Base-by-base conservation (phyloP, 371 early-diverging fungal genomes). In the Rhizomucor miehei region DNA sequence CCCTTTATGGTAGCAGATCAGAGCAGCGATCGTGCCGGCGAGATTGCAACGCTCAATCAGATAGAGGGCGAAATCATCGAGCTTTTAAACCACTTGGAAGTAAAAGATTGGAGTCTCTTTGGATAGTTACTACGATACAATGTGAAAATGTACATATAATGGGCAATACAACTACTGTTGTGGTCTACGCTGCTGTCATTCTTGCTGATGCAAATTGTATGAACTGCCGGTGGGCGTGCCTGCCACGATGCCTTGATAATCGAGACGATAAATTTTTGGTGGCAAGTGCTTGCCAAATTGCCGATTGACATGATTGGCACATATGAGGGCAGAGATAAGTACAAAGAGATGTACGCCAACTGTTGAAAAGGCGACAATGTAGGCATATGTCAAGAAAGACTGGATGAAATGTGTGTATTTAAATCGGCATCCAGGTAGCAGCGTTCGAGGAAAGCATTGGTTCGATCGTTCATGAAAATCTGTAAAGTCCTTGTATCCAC, bases 71-170 rank as follows among this genome's bases (percentile, higher is more conserved):
- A 79, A 51, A 79, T 87, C 50, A 23, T 63, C n/a, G 25, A 35
- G 16, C 23, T 84, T 12, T 50, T 88, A 13, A 61, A 60, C 0
- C 55, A 62, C 0, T 69, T 86, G 21, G 34, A 67, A 37, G 73
- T 88, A 21, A 63, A 67, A 36, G 79, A 88, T 57, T 88, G 85
- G 85, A 56, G 64, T 11, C 71, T 88, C 9, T 88, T 88, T 72
- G 81, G 56, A 16, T 59, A 38, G 16, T 16, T 21, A 35, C 8
- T 24, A 48, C 25, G 25, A 35, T n/a, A n/a, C n/a, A n/a, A n/a
- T n/a, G n/a, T n/a, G n/a, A n/a, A n/a, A n/a, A n/a, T n/a, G n/a
- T n/a, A n/a, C n/a, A n/a, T n/a, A n/a, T n/a, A n/a, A n/a, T n/a
- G n/a, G 39, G 34, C 25, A 39, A 4, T 9, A n/a, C 24, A 13